Evolutionary conservation across 1,284 basidiomycete genomes (phyloP).

Genomic region (Ceratobasidium papillatum): DNA sequence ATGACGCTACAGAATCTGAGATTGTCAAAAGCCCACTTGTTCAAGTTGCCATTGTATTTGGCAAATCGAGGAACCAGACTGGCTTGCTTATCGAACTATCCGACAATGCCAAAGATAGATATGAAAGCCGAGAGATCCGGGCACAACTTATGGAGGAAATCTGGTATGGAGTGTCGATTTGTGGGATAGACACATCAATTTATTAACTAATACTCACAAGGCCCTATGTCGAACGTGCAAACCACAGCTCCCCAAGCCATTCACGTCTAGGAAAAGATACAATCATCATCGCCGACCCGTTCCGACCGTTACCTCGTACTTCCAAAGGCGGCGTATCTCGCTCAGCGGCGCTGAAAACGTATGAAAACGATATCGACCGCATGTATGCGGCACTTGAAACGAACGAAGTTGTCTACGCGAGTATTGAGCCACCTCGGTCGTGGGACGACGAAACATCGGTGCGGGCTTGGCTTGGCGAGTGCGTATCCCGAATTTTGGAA

Average conservation of each 20-base stretch:
- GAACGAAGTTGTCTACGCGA: background rate
- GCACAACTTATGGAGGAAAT: slow-evolving; percentile 52
- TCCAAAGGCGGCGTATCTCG: slow-evolving; percentile 31
- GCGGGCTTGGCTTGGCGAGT: background rate
- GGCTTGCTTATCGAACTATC: slow-evolving; percentile 57
- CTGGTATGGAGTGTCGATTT: slow-evolving; percentile 47
- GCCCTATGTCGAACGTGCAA: slow-evolving; percentile 56
- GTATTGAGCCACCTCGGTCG: background rate
- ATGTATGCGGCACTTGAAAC: slow-evolving; percentile 39
- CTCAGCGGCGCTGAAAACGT: slow-evolving; percentile 22
- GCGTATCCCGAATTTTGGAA: background rate
- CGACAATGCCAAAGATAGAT: slow-evolving; percentile 50
- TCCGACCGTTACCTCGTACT: slow-evolving; percentile 28
- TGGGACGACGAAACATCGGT: background rate
- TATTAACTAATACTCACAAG: too few species aligned
- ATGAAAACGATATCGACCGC: slow-evolving; percentile 42
- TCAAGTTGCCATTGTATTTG: slow-evolving; percentile 54
- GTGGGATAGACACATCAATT: background rate
- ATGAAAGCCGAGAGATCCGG: slow-evolving; percentile 49
- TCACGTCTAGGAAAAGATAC: slow-evolving; percentile 56
- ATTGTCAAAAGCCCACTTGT: slow-evolving; percentile 54
- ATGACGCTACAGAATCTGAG: slow-evolving; percentile 40
- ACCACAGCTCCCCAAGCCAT: slow-evolving; percentile 53
- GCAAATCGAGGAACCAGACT: slow-evolving; percentile 56
- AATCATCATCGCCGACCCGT: background rate